Evolutionary conservation across 345 rosid genomes (phyloP).

Genomic region (Alliaria petiolata): DNA sequence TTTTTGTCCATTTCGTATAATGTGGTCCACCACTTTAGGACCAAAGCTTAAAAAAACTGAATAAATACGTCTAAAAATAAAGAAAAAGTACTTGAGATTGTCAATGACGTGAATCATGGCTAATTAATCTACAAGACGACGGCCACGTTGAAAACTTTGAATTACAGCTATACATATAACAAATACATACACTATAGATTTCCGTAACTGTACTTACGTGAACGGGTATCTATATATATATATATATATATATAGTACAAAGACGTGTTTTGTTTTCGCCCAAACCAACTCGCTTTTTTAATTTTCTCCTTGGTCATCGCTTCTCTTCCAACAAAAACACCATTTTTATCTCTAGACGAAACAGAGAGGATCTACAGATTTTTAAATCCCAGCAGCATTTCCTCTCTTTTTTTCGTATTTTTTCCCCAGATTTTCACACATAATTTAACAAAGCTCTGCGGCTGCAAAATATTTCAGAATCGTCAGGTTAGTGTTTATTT

Average conservation of each 20-base stretch:
- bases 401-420: neutral
- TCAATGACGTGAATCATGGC: conserved; percentile 27
- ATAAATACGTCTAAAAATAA: neutral
- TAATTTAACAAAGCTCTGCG: neutral
- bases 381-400: neutral
- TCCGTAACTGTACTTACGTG: conserved; percentile 30
- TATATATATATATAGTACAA: conserved; percentile 11
- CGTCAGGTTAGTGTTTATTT: conserved; percentile 27
- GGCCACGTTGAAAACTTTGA: conserved; percentile 25
- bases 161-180: conserved; percentile 17
- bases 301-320: neutral
- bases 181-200: neutral
- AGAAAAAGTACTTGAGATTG: conserved; percentile 12
- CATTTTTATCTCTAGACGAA: conserved; percentile 16
- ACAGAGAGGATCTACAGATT: conserved; percentile 10
- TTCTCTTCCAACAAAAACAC: neutral
- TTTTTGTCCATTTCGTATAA: conserved; percentile 5
- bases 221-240: neutral
- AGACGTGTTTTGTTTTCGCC: conserved; percentile 30
- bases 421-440: neutral
- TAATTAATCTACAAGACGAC: conserved; percentile 24
- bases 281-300: conserved; percentile 14
- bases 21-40: conserved; percentile 16
- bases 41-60: conserved; percentile 9
- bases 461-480: conserved; percentile 9